Conservation (phyloP, 441 rosid species). For the Adansonia gregorii region DNA sequence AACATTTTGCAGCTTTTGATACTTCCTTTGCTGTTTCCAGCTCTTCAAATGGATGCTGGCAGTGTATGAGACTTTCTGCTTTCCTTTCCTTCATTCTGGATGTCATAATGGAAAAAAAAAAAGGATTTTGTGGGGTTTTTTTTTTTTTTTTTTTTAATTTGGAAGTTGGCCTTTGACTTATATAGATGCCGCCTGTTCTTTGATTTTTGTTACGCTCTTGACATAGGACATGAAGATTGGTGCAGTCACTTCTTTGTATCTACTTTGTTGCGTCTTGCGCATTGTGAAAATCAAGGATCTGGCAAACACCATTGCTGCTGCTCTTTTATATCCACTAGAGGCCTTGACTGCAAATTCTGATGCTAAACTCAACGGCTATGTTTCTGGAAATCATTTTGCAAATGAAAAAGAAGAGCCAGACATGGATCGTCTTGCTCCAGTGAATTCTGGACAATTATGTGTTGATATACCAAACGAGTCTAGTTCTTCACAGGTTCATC, state of each 20-base stretch:
- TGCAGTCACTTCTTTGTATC: constrained; percentile 81
- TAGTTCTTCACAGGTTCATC: constrained; percentile 47
- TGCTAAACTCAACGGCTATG: constrained; percentile 62
- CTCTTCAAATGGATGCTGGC: constrained; percentile 56
- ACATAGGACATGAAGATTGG: constrained; percentile 70
- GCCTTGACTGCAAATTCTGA: constrained; percentile 55
- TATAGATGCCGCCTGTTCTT: constrained; percentile 18
- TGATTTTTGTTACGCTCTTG: constrained; percentile 35
- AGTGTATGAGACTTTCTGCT: constrained; percentile 51
- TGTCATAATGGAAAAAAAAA: not conserved
- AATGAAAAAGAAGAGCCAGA: constrained; percentile 48
- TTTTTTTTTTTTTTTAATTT: not conserved
- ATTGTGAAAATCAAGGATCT: constrained; percentile 95
- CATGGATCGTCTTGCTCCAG: constrained; percentile 35
- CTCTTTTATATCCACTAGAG: constrained; percentile 74
- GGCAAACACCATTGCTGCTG: constrained; percentile 92
- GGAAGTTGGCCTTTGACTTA: constrained; percentile 13
- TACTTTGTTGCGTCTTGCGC: constrained; percentile 93
- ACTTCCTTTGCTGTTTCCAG: constrained; percentile 90
- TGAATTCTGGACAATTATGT: constrained; percentile 47
- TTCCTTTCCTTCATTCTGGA: constrained; percentile 28
- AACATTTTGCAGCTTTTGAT: constrained; percentile 78
- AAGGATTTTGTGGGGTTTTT: not conserved
- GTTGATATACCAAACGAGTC: constrained; percentile 39
- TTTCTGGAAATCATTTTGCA: constrained; percentile 40